Conservation (phyloP, 2,329 filamentous ascomycete species). For the Lasiodiplodia gonubiensis region DNA sequence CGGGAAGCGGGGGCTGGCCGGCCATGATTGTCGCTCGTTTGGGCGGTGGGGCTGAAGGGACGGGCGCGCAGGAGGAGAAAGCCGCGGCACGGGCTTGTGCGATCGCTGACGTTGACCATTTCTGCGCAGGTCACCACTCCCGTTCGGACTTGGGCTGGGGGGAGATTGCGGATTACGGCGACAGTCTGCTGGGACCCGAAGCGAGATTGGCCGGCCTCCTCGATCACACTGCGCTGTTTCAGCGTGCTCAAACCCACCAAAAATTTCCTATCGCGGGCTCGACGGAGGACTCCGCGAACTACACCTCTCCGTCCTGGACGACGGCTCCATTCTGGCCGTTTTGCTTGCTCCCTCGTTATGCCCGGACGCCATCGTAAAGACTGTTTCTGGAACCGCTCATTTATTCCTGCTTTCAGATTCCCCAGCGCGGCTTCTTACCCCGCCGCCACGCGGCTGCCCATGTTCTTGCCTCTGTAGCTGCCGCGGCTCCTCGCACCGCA, state of each 20-base stretch:
- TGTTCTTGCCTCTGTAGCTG: background rate
- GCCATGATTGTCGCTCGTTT: slow-evolving; percentile 8
- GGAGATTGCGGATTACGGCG: slow-evolving; percentile 27
- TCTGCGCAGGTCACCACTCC: slow-evolving; percentile 18
- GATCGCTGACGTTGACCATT: slow-evolving; percentile 21
- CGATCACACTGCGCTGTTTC: slow-evolving; percentile 28
- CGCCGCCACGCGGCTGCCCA: slow-evolving; percentile 4
- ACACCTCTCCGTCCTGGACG: background rate
- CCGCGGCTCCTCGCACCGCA: slow-evolving; percentile 20
- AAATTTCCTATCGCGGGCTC: slow-evolving; percentile 10
- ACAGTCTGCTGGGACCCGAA: slow-evolving; percentile 13
- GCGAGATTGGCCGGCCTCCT: slow-evolving; percentile 29
- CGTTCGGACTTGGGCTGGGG: slow-evolving; percentile 23
- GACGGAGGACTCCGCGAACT: slow-evolving; percentile 1
- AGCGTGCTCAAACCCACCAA: slow-evolving; percentile 20
- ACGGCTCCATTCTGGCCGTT: background rate
- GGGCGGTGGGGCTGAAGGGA: slow-evolving; percentile 8
- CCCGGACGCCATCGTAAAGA: slow-evolving; percentile 23
- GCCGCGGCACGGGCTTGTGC: slow-evolving; percentile 15
- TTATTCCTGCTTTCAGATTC: slow-evolving; percentile 10
- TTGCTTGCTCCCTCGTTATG: slow-evolving; percentile 17
- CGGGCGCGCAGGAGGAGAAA: slow-evolving; percentile 4
- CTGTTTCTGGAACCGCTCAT: slow-evolving; percentile 15
- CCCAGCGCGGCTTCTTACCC: slow-evolving; percentile 15
- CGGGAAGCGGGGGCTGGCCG: slow-evolving; percentile 21